Conservation (phyloP, 2,329 filamentous ascomycete species). For the Neonectria punicea region DNA sequence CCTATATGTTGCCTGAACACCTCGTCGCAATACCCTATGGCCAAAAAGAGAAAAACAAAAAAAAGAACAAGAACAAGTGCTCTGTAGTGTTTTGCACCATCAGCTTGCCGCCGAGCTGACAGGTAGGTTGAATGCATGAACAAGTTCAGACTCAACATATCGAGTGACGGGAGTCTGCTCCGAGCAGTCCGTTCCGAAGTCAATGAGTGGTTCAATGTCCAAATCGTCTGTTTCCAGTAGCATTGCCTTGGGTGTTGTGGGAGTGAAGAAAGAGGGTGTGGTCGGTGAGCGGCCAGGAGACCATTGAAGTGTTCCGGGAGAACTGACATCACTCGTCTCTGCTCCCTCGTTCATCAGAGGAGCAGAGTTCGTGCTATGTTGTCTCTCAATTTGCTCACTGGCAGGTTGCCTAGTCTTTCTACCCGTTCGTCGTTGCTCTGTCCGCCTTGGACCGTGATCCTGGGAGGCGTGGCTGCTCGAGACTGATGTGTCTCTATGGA, state of each 20-base stretch:
- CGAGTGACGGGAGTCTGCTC: slow-evolving; percentile 11
- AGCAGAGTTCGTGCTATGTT: no score
- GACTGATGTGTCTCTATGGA: not conserved
- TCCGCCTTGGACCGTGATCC: not conserved
- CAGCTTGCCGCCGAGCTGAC: not conserved
- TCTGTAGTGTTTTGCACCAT: not conserved
- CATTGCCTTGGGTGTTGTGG: slow-evolving; percentile 46
- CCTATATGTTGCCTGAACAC: not conserved
- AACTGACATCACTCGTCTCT: slow-evolving; percentile 28
- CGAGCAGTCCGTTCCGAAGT: not conserved
- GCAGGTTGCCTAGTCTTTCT: not conserved
- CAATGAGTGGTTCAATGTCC: slow-evolving; percentile 16
- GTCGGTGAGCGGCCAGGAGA: slow-evolving; percentile 30
- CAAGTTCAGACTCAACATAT: not conserved
- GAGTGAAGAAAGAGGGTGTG: slow-evolving; percentile 38
- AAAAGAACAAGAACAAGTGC: not conserved
- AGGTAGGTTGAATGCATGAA: not conserved
- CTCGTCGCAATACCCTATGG: not conserved
- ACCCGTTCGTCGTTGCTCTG: not conserved
- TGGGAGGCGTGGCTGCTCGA: not conserved
- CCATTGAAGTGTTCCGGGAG: slow-evolving; percentile 24
- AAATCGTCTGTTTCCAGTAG: slow-evolving; percentile 11
- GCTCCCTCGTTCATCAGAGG: slow-evolving; percentile 24
- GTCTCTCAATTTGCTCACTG: not conserved
- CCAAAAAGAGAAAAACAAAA: not conserved